Base-by-base conservation (phyloP, 306 rosid genomes). In the Adenanthera pavonina region DNA sequence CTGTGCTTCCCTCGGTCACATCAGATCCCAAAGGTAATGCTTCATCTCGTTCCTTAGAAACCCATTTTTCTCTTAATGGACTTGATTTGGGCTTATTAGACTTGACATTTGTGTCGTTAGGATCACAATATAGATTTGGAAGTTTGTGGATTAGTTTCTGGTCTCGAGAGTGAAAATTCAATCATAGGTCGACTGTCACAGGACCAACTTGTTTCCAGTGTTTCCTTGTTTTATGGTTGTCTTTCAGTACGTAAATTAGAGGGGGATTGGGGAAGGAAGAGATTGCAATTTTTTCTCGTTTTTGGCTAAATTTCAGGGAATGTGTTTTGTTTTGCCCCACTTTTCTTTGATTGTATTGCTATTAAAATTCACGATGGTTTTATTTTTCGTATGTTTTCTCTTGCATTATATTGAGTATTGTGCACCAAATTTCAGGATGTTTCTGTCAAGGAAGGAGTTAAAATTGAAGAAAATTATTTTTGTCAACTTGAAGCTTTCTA, bases 1-100 rank as follows among this genome's bases (percentile, higher is more conserved):
- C 89, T 69, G 36, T 78, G 38, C 82, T 68, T 81, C 86, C 79
- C 62, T 49, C 88, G 44, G 80, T 70, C 20, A 12, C 85, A 77
- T 88, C 88, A 6, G 85, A 85, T 74, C 82, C 87, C 52, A 66
- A 72, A 52, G 92, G 97, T 96, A 85, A 52, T 46, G 43, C 8
- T 19, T 14, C 12, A 8, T 7, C 72, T 34, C 74, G 78, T 25
- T 48, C 11, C 49, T 40, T n/a, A 8, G 38, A 33, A 60, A 6
- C 68, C 57, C 1, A 36, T 70, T 70, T 61, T 34, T 67, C 43
- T 52, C 36, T 60, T 16, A 13, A 1, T 30, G 35, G 33, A 15
- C 30, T 44, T 34, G 20, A 9, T 75, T 68, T 69, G 47, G n/a
- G 17, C 40, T 10, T 40, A 14, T 11, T 64, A 19, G 7, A 10